Evolutionary conservation across 164 flowering plant genomes (phyloP).

Genomic region (Annona squamosa): DNA sequence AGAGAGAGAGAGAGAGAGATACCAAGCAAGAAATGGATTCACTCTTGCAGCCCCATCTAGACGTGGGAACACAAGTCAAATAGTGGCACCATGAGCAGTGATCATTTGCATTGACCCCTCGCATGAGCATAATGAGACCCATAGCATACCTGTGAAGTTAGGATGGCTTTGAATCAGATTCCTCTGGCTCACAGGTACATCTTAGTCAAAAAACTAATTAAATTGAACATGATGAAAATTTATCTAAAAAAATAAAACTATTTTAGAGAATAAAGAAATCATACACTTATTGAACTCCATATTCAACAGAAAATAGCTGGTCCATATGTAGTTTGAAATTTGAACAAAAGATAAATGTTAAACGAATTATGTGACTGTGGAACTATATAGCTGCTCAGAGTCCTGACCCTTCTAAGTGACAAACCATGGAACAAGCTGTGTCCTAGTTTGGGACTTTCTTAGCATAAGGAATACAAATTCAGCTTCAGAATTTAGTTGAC

Average conservation of each 20-base stretch:
- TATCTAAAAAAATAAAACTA: neutral
- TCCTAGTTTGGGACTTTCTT: neutral
- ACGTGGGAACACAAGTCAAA: conserved; percentile 74
- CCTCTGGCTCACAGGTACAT: neutral
- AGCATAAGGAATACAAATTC: neutral
- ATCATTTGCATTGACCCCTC: conserved; percentile 69
- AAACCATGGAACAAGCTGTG: neutral
- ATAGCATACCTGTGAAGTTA: conserved; percentile 41
- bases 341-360: neutral
- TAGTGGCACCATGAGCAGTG: conserved; percentile 99
- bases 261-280: neutral
- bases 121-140: conserved; percentile 60
- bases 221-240: neutral
- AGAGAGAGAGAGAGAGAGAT: conserved; percentile 1
- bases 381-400: neutral
- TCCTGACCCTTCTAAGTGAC: neutral
- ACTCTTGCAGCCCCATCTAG: conserved; percentile 71
- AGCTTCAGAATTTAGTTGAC: neutral
- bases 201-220: neutral
- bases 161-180: conserved; percentile 2
- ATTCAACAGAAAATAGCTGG: neutral
- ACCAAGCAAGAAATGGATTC: conserved; percentile 56
- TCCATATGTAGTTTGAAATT: neutral
- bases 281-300: neutral
- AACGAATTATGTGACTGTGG: neutral